Evolutionary conservation across 2,329 filamentous ascomycete species (phyloP).

Genomic region (Colletotrichum limetticola): DNA sequence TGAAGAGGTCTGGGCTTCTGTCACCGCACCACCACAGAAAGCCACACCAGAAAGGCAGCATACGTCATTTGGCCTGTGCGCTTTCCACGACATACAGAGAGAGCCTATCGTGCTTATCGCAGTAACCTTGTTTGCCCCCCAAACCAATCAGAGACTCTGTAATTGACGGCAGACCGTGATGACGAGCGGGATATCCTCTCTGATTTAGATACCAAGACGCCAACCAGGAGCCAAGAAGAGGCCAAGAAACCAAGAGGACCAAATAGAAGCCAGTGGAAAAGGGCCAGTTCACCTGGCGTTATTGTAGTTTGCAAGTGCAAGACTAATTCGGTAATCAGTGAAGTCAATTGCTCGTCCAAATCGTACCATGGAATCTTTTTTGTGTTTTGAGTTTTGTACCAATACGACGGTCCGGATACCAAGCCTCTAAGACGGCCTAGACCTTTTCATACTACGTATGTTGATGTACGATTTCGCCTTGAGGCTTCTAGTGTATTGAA

Average conservation of each 20-base stretch:
- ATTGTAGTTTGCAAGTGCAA: no score
- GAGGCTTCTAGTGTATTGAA: background rate
- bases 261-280: background rate
- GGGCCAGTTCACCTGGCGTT: background rate
- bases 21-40: background rate
- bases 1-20: conserved; percentile 11
- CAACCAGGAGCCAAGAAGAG: conserved; percentile 14
- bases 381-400: background rate
- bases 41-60: background rate
- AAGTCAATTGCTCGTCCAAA: no score
- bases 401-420: background rate
- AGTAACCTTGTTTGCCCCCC: background rate
- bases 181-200: background rate
- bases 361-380: background rate
- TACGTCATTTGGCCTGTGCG: conserved; percentile 10
- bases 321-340: no score
- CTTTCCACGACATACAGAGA: background rate
- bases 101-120: background rate
- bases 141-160: conserved; percentile 10
- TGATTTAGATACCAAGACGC: background rate
- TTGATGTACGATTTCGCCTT: background rate
- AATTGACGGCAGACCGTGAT: conserved; percentile 9
- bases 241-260: conserved; percentile 10
- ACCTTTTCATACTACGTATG: background rate
- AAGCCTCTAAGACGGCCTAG: background rate